Percentiles rank a stretch among this genome's conserved stretches.
These are phyloP conservation scores for Beauveria rudraprayagi DNA, from an alignment of 2,329 filamentous ascomycete genomes.

Conservation along the genomic window DNA sequence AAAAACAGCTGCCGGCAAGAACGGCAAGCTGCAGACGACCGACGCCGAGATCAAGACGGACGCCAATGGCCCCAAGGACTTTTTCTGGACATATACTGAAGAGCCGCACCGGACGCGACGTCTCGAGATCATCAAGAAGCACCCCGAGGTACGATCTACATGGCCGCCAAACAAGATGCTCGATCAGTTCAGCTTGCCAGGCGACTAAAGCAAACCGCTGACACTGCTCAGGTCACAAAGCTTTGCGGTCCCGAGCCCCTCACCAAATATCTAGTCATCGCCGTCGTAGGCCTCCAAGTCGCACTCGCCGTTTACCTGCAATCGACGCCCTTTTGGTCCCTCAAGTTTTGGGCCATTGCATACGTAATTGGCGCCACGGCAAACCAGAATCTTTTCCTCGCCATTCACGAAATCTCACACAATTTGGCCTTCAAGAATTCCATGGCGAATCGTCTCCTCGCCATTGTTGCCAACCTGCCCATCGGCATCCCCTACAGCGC, in stretches of 20 bases:
- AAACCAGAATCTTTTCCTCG: constrained; percentile 97
- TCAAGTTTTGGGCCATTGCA: constrained; percentile 75
- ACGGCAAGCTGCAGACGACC: not conserved
- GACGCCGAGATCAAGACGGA: constrained; percentile 10
- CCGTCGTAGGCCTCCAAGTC: constrained; percentile 77
- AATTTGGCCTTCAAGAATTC: constrained; percentile 87
- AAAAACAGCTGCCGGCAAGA: constrained; percentile 4
- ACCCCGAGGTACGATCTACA: constrained; percentile 66
- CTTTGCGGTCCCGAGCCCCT: constrained; percentile 92
- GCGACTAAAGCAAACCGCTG: not conserved
- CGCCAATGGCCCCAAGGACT: constrained; percentile 37
- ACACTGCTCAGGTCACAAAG: constrained; percentile 68
- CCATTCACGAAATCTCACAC: constrained; percentile 98
- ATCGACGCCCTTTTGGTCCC: constrained; percentile 71
- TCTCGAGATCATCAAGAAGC: constrained; percentile 93
- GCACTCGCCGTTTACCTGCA: constrained; percentile 68
- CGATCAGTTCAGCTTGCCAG: not conserved
- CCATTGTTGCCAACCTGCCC: constrained; percentile 89
- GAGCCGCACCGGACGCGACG: constrained; percentile 89
- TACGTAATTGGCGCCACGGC: constrained; percentile 91
- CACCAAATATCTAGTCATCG: constrained; percentile 85
- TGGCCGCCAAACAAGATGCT: not conserved
- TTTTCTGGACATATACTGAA: constrained; percentile 99
- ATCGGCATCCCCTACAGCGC: constrained; percentile 96
- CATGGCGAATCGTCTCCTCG: constrained; percentile 72